These are phyloP conservation scores for Galerina sulciceps DNA, from an alignment of 768 basidiomycete genomes.

Conservation along the genomic window DNA sequence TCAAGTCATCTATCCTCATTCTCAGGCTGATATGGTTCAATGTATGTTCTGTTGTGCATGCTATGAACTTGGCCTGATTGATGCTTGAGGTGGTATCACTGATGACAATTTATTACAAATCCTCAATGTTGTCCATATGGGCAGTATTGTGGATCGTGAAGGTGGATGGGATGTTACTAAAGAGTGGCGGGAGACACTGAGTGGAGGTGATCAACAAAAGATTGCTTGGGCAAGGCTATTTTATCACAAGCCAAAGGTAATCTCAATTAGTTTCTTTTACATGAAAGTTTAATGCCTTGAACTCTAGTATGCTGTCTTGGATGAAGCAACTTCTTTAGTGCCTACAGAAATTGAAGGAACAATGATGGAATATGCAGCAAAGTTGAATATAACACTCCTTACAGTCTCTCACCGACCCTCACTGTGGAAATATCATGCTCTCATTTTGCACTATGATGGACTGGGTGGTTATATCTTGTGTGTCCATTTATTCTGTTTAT, in stretches of 20 bases:
- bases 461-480: slow-evolving; percentile 96
- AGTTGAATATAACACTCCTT: slow-evolving; percentile 86
- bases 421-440: slow-evolving; percentile 89
- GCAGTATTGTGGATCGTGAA: slow-evolving; percentile 85
- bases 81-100: slow-evolving; percentile 60
- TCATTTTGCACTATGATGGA: slow-evolving; percentile 91
- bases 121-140: slow-evolving; percentile 83
- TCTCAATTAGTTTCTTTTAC: background rate
- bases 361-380: slow-evolving; percentile 94
- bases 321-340: slow-evolving; percentile 95
- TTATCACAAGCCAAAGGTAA: slow-evolving; percentile 90
- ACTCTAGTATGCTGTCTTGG: slow-evolving; percentile 88
- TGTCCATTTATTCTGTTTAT: slow-evolving; percentile 33
- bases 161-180: slow-evolving; percentile 93
- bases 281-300: background rate
- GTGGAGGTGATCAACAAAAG: slow-evolving; percentile 96
- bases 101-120: slow-evolving; percentile 78
- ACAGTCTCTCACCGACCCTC: slow-evolving; percentile 96
- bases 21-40: slow-evolving; percentile 74
- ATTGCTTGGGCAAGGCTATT: slow-evolving; percentile 97
- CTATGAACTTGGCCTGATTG: background rate
- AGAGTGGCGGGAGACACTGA: slow-evolving; percentile 93
- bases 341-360: slow-evolving; percentile 89
- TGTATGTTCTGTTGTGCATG: slow-evolving; percentile 48
- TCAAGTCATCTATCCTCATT: slow-evolving; percentile 96